phyloP scores from a whole-genome alignment of 1,139 yeast genomes.

The Pichia sp. region DNA sequence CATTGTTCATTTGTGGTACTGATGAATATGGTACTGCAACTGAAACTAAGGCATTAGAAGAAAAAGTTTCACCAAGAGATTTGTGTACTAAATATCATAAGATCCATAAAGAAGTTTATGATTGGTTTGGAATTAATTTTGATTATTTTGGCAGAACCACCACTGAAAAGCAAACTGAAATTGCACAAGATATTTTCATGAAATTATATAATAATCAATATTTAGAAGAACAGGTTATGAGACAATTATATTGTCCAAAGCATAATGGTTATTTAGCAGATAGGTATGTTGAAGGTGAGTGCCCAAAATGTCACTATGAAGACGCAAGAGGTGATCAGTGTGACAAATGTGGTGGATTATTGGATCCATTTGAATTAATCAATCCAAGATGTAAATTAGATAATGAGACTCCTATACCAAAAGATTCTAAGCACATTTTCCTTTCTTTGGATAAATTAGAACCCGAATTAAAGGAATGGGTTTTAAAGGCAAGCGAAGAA shows the following conservation, averaged over 20 bases:
- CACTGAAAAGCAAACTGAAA: conserved; percentile 83
- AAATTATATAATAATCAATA: conserved; percentile 66
- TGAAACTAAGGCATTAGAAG: conserved; percentile 95
- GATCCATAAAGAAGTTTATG: conserved; percentile 82
- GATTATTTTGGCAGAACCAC: conserved; percentile 97
- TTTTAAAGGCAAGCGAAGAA: conserved; percentile 52
- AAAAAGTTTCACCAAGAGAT: conserved; percentile 77
- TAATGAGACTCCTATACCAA: conserved; percentile 69
- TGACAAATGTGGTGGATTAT: conserved; percentile 86
- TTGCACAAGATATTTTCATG: conserved; percentile 87
- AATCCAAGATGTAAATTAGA: conserved; percentile 95
- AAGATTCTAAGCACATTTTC: conserved; percentile 80
- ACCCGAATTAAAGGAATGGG: conserved; percentile 67
- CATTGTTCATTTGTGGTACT: conserved; percentile 88
- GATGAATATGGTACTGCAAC: conserved; percentile 99
- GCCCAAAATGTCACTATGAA: conserved; percentile 90
- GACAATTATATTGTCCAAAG: conserved; percentile 83
- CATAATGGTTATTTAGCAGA: conserved; percentile 93
- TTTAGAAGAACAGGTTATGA: conserved; percentile 80
- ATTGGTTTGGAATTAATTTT: conserved; percentile 94
- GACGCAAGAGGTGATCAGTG: conserved; percentile 99
- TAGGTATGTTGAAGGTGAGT: conserved; percentile 93
- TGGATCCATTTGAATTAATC: conserved; percentile 88
- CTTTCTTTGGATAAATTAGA: conserved; percentile 78
- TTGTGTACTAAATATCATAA: conserved; percentile 86